These are phyloP conservation scores for Mallotus japonicus DNA, from an alignment of 441 rosid genomes.

Conservation along the genomic window DNA sequence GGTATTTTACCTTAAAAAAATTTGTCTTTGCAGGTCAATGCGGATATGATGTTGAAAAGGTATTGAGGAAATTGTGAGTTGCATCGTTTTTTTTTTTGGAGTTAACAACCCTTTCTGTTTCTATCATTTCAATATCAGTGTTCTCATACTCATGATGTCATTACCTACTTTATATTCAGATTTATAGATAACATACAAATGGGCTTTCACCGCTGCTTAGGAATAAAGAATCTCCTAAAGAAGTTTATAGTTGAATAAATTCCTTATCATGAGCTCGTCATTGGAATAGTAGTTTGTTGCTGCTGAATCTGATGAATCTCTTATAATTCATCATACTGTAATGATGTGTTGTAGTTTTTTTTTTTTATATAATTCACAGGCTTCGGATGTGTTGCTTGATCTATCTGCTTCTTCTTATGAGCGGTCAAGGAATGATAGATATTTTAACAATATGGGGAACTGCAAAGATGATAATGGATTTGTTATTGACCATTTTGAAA, in stretches of 20 bases:
- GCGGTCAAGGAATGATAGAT: slow-evolving; percentile 33
- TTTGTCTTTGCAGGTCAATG: slow-evolving; percentile 65
- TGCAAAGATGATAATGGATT: slow-evolving; percentile 31
- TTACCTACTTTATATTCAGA: background rate
- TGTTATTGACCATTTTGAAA: slow-evolving; percentile 33
- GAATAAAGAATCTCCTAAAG: background rate
- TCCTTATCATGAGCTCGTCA: background rate
- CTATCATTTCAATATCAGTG: background rate
- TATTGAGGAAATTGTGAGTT: slow-evolving; percentile 30
- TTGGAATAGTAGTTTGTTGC: background rate
- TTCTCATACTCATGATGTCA: background rate
- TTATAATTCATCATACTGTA: background rate
- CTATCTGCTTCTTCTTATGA: slow-evolving; percentile 52
- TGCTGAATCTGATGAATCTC: slow-evolving; percentile 5
- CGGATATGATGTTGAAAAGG: slow-evolving; percentile 72
- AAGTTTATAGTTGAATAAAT: background rate
- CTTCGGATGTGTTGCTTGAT: slow-evolving; percentile 65
- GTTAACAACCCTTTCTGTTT: too few relatives aligned
- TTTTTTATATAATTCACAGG: slow-evolving; percentile 45
- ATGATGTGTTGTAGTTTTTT: background rate
- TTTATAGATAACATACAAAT: background rate
- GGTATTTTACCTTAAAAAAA: slow-evolving; percentile 22
- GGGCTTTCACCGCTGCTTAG: too few relatives aligned
- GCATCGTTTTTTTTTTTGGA: slow-evolving; percentile 8
- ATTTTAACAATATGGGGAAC: slow-evolving; percentile 18